Conservation (phyloP, 129 eudicot species). For the Arctium lappa region DNA sequence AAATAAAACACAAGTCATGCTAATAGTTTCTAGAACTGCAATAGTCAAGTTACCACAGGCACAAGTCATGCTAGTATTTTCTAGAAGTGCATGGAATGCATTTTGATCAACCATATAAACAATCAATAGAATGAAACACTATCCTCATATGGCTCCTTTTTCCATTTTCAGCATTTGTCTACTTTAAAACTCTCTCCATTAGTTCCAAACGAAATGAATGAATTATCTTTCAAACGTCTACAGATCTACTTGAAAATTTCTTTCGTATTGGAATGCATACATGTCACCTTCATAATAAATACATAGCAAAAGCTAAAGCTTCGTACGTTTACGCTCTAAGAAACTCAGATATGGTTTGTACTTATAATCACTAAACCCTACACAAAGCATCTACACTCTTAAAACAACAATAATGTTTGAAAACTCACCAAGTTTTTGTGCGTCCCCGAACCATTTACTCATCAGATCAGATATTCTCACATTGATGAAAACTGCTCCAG, state of each 20-base stretch:
- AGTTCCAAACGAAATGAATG: neutral
- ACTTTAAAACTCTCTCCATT: neutral
- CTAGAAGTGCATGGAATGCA: neutral
- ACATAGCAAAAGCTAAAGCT: conserved; percentile 5
- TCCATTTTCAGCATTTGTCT: neutral
- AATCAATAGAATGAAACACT: neutral
- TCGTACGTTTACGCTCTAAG: neutral
- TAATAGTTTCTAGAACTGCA: neutral
- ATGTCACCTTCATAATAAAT: neutral
- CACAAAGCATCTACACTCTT: neutral
- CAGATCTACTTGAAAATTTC: neutral
- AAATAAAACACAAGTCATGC: neutral
- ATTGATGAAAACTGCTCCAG: conserved; percentile 90
- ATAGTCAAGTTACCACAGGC: neutral
- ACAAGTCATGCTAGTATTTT: neutral
- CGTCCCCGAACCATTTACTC: conserved; percentile 99
- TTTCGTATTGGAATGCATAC: neutral
- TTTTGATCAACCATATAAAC: neutral
- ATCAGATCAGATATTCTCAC: conserved; percentile 79
- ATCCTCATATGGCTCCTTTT: neutral
- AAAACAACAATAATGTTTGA: neutral
- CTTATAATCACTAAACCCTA: neutral
- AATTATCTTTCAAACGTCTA: neutral
- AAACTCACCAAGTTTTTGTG: conserved; percentile 76
- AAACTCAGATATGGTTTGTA: neutral